Percentiles rank a stretch among this genome's conserved stretches.
phyloP scores from a whole-genome alignment of 2,329 filamentous ascomycete genomes.

The Xylariaceae sp. region DNA sequence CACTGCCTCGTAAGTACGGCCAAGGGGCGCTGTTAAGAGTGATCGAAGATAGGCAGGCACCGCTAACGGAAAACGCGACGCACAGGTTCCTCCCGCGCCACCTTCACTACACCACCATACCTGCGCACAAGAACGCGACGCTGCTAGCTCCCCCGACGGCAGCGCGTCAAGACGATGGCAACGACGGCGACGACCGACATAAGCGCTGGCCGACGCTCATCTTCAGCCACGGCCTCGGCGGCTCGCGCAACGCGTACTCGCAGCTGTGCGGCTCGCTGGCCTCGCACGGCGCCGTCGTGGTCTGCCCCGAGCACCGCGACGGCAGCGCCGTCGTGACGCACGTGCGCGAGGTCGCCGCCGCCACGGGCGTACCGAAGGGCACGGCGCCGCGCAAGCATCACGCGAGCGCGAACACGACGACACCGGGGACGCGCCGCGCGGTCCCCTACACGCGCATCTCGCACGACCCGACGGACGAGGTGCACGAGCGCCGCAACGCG shows the following conservation, averaged over 20 bases:
- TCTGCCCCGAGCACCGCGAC: slow-evolving; percentile 78
- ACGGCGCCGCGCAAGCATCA: slow-evolving; percentile 33
- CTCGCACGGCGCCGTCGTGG: slow-evolving; percentile 71
- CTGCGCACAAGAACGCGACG: slow-evolving; percentile 63
- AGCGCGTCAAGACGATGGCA: slow-evolving; percentile 35
- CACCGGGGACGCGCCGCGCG: slow-evolving; percentile 24
- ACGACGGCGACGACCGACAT: too few species aligned
- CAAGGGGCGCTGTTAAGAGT: too few species aligned
- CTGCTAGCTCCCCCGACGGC: slow-evolving; percentile 42
- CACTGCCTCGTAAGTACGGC: slow-evolving; percentile 51
- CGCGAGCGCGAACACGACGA: too few species aligned
- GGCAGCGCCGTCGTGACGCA: slow-evolving; percentile 70
- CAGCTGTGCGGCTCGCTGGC: slow-evolving; percentile 71
- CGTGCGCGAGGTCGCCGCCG: slow-evolving; percentile 56
- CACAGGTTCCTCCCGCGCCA: slow-evolving; percentile 61
- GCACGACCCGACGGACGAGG: slow-evolving; percentile 57
- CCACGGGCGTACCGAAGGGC: too few species aligned
- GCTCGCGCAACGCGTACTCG: slow-evolving; percentile 78
- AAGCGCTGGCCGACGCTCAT: slow-evolving; percentile 77
- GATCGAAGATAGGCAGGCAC: too few species aligned
- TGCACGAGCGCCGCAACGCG: slow-evolving; percentile 58
- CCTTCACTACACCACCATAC: slow-evolving; percentile 66
- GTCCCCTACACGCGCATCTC: slow-evolving; percentile 46
- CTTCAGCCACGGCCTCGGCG: slow-evolving; percentile 80
- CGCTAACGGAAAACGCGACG: slow-evolving; percentile 1